Conservation (phyloP, 179 eudicot genomes). For the Patellifolia procumbens region DNA sequence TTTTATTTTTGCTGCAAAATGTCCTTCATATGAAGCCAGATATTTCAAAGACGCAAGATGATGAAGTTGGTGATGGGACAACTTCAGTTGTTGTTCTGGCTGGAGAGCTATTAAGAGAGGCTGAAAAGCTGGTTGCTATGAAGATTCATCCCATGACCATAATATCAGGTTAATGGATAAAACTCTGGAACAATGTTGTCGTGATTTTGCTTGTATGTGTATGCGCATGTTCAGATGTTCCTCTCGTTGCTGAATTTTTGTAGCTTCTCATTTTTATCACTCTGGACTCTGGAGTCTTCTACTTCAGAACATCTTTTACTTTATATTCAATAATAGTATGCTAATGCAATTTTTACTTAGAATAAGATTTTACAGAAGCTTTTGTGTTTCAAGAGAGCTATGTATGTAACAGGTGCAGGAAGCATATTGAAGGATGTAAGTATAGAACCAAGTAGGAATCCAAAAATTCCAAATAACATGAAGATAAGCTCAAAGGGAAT, state of each 20-base stretch:
- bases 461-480: neutral
- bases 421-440: neutral
- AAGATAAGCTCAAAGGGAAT: no score
- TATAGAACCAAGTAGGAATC: neutral
- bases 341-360: neutral
- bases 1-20: neutral
- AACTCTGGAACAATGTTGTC: neutral
- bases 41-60: slow-evolving; percentile 98
- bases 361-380: neutral
- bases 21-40: slow-evolving; percentile 54
- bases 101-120: slow-evolving; percentile 96
- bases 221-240: neutral
- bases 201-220: no score
- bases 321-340: neutral
- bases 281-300: neutral
- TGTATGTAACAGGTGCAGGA: neutral
- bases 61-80: slow-evolving; percentile 99
- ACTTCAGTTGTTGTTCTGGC: slow-evolving; percentile 98
- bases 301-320: no score
- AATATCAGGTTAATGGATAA: slow-evolving; percentile 70
- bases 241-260: neutral
- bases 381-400: neutral
- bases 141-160: slow-evolving; percentile 99
- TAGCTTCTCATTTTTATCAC: no score
- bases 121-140: slow-evolving; percentile 83